A percentile compares a stretch with the other conserved stretches of the same genome.
These are phyloP conservation scores for Colletotrichum scovillei DNA, from an alignment of 2,329 filamentous ascomycete species.

Conservation along the genomic window DNA sequence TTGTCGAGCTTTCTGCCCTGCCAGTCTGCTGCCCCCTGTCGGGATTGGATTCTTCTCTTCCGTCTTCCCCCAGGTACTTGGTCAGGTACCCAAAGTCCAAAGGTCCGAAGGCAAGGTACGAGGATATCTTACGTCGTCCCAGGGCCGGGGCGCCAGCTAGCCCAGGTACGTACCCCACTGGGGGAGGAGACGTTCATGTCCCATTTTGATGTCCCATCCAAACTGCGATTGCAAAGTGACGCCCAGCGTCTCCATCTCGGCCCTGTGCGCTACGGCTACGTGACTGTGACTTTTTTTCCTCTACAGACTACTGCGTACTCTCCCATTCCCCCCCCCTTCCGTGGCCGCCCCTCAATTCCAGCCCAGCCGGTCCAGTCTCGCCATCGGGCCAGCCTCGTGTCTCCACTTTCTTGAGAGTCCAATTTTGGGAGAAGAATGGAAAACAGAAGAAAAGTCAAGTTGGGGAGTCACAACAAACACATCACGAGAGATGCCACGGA, in stretches of 20 bases:
- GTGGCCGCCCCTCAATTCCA: neutral
- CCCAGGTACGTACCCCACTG: neutral
- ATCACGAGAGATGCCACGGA: neutral
- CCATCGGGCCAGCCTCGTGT: neutral
- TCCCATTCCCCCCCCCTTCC: neutral
- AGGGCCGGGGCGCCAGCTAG: conserved; percentile 13
- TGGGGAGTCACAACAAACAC: neutral
- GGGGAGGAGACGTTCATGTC: conserved; percentile 2
- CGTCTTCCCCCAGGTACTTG: neutral
- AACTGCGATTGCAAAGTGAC: neutral
- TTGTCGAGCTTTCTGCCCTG: neutral
- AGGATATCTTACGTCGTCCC: conserved; percentile 5
- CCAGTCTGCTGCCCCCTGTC: neutral
- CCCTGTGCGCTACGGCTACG: conserved; percentile 15
- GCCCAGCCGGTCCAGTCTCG: neutral
- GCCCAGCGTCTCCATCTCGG: conserved; percentile 27
- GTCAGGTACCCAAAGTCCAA: neutral
- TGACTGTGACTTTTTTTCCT: neutral
- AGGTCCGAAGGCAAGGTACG: neutral
- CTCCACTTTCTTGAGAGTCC: neutral
- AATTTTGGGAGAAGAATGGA: neutral
- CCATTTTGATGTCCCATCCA: conserved; percentile 14
- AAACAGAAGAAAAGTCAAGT: neutral
- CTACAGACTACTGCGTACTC: neutral
- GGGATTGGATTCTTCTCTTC: conserved; percentile 14